Evolutionary conservation across 805 yeast genomes (phyloP), one percentile per base, ranked within the genome.

Genomic region (Maudiozyma bulderi): DNA sequence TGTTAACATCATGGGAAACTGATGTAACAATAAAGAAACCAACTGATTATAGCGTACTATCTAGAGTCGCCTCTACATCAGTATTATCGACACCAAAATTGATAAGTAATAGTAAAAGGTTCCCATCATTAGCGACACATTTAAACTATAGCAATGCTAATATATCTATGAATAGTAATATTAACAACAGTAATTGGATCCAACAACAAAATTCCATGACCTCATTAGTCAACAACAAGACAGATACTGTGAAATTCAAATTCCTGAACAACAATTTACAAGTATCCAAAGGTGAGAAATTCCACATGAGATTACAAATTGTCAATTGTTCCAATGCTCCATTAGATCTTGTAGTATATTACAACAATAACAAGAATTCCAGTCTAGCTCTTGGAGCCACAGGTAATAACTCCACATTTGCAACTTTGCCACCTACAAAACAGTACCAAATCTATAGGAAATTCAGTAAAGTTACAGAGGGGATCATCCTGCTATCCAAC

Each of bases 1-100:
- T 63, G 10, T 38, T 51, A 6, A 65, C 67, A 11, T 44, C 55
- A 15, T 62, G 67, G 68, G 64, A 62, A 43, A 64, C 68, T 5
- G 67, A 62, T 31, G 61, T 65, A 3, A 58, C 65, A 5, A 44
- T 63, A 30, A 60, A 62, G 50, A 54, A 52, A 47, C 57, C 46
- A n/a, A 31, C 33, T 15, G 41, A 39, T 40, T 11, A 26, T 26
- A 37, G n/a, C n/a, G 39, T 41, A 2, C 14, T 34, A 7, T 47
- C 45, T 30, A 41, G 41, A 40, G 49, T 39, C 26, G 29, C 43
- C 29, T 35, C 47, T 9, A 31, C 46, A 7, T 48, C 50, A 2
- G 46, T 37, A 13, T 47, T 41, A 26, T 53, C 46, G 30, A 52
- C 59, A 14, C 57, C 61, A 40, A 54, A 52, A 45, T 45, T 58